These are phyloP conservation scores for Daldinia sp. DNA, from an alignment of 2,329 filamentous ascomycete genomes.

Conservation along the genomic window DNA sequence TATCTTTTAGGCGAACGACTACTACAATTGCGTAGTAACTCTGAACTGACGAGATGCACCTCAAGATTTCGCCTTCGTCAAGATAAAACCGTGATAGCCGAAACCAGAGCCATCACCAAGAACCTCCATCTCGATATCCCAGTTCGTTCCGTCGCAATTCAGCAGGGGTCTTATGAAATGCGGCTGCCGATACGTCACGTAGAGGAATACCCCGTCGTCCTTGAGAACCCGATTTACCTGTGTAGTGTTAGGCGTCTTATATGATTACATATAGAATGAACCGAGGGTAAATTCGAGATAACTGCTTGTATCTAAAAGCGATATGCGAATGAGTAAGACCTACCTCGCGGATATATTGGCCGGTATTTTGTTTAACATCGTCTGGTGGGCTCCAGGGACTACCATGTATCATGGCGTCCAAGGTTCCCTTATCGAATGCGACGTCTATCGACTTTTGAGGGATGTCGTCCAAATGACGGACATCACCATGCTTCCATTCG, in stretches of 20 bases:
- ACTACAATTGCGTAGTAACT: not conserved
- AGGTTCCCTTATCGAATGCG: slow-evolving; percentile 65
- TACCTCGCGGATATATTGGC: slow-evolving; percentile 60
- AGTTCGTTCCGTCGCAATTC: slow-evolving; percentile 50
- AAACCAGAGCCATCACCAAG: slow-evolving; percentile 53
- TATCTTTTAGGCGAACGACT: not conserved
- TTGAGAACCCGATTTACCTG: slow-evolving; percentile 58
- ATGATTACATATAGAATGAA: not conserved
- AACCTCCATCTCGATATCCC: slow-evolving; percentile 55
- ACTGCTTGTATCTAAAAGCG: not conserved
- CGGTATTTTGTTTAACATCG: slow-evolving; percentile 57
- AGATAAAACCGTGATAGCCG: slow-evolving; percentile 56
- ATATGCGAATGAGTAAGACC: not conserved
- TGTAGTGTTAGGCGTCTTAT: slow-evolving; percentile 10
- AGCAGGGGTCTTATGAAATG: slow-evolving; percentile 62
- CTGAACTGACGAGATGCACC: not conserved
- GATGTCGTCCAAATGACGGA: slow-evolving; percentile 58
- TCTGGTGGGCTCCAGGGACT: slow-evolving; percentile 61
- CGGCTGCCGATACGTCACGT: slow-evolving; percentile 62
- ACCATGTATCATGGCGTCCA: slow-evolving; percentile 65
- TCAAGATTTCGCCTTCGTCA: slow-evolving; percentile 6
- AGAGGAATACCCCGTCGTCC: slow-evolving; percentile 58
- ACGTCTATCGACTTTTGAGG: slow-evolving; percentile 56
- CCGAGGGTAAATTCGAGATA: not conserved
- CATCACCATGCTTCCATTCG: slow-evolving; percentile 60